Conservation (phyloP, 2,329 filamentous ascomycete genomes). For the Coniochaeta sp. region DNA sequence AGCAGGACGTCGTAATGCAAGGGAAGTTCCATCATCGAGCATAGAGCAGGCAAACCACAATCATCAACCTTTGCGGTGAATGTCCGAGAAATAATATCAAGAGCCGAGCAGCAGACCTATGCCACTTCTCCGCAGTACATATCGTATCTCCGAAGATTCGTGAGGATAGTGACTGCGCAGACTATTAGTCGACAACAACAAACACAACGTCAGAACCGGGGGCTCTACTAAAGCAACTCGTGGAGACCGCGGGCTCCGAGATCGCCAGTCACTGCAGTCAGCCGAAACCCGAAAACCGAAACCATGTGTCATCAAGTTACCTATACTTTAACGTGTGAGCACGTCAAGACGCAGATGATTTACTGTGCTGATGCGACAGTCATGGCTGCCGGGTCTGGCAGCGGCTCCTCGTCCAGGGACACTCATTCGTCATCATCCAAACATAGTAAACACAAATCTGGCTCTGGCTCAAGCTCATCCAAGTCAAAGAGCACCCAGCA, state of each 20-base stretch:
- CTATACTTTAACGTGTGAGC: slow-evolving; percentile 44
- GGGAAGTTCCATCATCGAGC: background rate
- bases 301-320: slow-evolving; percentile 42
- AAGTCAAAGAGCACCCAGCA: slow-evolving; percentile 10
- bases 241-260: no score
- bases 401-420: slow-evolving; percentile 10
- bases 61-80: background rate
- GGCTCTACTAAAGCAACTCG: no score
- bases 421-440: no score
- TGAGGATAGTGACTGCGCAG: no score
- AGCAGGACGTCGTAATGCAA: background rate
- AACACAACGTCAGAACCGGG: no score
- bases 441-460: background rate
- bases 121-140: no score
- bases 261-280: no score
- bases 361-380: slow-evolving; percentile 34
- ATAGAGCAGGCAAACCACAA: background rate
- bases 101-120: no score
- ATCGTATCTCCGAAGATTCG: no score
- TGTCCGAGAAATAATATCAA: no score
- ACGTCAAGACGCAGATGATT: slow-evolving; percentile 35
- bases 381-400: slow-evolving; percentile 1
- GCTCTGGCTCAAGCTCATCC: background rate
- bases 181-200: no score
- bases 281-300: background rate